Evolutionary conservation across 495 filamentous ascomycete species (phyloP).

Genomic region (Articulospora tetracladia): DNA sequence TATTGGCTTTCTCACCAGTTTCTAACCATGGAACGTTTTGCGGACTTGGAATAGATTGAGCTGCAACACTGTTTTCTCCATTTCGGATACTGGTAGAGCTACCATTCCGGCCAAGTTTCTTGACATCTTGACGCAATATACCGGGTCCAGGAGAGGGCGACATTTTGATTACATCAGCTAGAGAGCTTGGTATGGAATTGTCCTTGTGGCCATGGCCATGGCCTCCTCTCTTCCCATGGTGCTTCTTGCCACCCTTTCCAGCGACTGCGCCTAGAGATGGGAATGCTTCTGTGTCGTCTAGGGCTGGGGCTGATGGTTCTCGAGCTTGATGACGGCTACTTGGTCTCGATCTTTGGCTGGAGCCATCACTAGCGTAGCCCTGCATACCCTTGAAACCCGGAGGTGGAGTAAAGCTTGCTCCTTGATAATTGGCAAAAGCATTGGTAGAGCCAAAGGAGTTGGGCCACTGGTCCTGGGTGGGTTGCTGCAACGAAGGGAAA

Average conservation of each 20-base stretch:
- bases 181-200: constrained; percentile 64
- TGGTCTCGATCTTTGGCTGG: constrained; percentile 76
- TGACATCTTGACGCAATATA: constrained; percentile 41
- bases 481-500: constrained; percentile 71
- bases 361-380: constrained; percentile 50
- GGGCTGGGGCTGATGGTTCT: constrained; percentile 66
- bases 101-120: constrained; percentile 47
- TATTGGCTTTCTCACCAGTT: constrained; percentile 86
- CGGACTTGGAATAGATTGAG: constrained; percentile 77
- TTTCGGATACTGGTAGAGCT: constrained; percentile 50
- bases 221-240: constrained; percentile 82
- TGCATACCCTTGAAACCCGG: constrained; percentile 55
- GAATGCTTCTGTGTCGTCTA: constrained; percentile 95
- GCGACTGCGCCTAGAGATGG: constrained; percentile 83
- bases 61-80: constrained; percentile 76
- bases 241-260: constrained; percentile 77
- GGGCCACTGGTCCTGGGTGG: constrained; percentile 59
- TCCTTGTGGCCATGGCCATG: constrained; percentile 72
- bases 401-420: constrained; percentile 50
- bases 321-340: constrained; percentile 67
- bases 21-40: constrained; percentile 97
- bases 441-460: constrained; percentile 43
- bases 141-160: constrained; percentile 67
- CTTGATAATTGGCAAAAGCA: constrained; percentile 40
- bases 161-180: constrained; percentile 94